Conservation (phyloP, 768 basidiomycete species). For the Leccinum disarticulatum region DNA sequence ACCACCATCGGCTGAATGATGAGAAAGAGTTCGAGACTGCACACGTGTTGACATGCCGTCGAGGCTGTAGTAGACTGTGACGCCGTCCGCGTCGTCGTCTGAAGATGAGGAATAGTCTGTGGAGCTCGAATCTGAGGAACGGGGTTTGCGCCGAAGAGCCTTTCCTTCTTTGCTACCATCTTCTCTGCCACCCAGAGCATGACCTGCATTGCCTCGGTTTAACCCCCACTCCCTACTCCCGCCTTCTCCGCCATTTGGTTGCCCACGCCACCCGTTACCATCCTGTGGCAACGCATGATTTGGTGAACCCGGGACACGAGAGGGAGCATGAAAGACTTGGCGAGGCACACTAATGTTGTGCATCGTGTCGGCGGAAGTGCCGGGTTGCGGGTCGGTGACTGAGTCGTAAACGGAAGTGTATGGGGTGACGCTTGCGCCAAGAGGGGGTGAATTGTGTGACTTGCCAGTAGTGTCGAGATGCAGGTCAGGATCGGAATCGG, state of each 20-base stretch:
- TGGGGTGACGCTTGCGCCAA: slow-evolving; percentile 17
- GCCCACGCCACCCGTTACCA: slow-evolving; percentile 22
- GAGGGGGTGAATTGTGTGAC: slow-evolving; percentile 10
- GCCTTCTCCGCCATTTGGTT: slow-evolving; percentile 14
- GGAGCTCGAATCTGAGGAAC: slow-evolving; percentile 34
- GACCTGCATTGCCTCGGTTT: slow-evolving; percentile 13
- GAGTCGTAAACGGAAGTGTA: slow-evolving; percentile 23
- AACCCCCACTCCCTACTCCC: slow-evolving; percentile 9
- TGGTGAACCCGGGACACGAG: not conserved
- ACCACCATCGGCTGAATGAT: slow-evolving; percentile 26
- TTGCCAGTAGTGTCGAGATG: slow-evolving; percentile 5
- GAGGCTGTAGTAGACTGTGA: slow-evolving; percentile 44
- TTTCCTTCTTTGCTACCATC: slow-evolving; percentile 40
- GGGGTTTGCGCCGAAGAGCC: slow-evolving; percentile 27
- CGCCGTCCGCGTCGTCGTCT: slow-evolving; percentile 45
- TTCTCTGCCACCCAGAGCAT: slow-evolving; percentile 32
- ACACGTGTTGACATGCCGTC: slow-evolving; percentile 36
- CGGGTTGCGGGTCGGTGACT: slow-evolving; percentile 37
- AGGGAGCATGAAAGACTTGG: not conserved
- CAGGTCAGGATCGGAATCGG: slow-evolving; percentile 30
- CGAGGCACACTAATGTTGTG: slow-evolving; percentile 4
- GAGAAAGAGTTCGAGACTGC: slow-evolving; percentile 24
- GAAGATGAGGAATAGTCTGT: slow-evolving; percentile 38
- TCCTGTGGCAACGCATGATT: slow-evolving; percentile 14
- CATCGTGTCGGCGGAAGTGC: slow-evolving; percentile 43